Evolutionary conservation across 768 basidiomycete genomes (phyloP).

Genomic region (Serendipita sp.): DNA sequence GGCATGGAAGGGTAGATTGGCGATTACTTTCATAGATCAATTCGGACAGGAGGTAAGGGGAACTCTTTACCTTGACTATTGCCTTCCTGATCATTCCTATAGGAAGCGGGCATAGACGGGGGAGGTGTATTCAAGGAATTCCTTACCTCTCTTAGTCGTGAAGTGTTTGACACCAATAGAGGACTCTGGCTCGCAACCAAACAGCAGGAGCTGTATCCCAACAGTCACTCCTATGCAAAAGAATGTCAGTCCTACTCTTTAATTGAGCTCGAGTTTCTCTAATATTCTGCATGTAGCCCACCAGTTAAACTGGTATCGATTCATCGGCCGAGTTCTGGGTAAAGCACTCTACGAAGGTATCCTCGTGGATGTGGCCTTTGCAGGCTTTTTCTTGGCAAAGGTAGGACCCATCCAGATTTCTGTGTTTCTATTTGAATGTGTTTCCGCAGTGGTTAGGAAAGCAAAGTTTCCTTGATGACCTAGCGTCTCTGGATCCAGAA

Average conservation of each 20-base stretch:
- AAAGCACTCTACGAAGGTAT: slow-evolving; percentile 97
- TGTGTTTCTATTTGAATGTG: not conserved
- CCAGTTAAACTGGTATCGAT: slow-evolving; percentile 81
- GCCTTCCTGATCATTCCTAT: slow-evolving; percentile 8
- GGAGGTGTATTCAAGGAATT: slow-evolving; percentile 98
- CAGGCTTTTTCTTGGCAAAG: slow-evolving; percentile 87
- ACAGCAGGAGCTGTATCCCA: slow-evolving; percentile 90
- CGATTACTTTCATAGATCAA: slow-evolving; percentile 87
- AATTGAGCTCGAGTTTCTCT: not conserved
- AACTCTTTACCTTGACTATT: not conserved
- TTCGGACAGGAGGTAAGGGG: slow-evolving; percentile 40
- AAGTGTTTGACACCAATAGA: slow-evolving; percentile 87
- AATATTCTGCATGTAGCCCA: slow-evolving; percentile 33
- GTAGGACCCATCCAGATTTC: slow-evolving; percentile 21
- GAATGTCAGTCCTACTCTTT: slow-evolving; percentile 40
- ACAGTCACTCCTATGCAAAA: slow-evolving; percentile 79
- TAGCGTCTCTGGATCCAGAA: slow-evolving; percentile 80
- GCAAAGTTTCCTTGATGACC: slow-evolving; percentile 85
- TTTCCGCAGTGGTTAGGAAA: slow-evolving; percentile 65
- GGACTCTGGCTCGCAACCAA: slow-evolving; percentile 86
- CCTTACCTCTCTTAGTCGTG: slow-evolving; percentile 47
- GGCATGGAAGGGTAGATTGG: slow-evolving; percentile 65
- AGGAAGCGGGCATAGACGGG: slow-evolving; percentile 81
- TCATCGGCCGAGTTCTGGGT: slow-evolving; percentile 85
- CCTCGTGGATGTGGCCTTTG: slow-evolving; percentile 85